phyloP scores from a whole-genome alignment of 2,329 filamentous ascomycete species.

The Mollisiaceae sp. region DNA sequence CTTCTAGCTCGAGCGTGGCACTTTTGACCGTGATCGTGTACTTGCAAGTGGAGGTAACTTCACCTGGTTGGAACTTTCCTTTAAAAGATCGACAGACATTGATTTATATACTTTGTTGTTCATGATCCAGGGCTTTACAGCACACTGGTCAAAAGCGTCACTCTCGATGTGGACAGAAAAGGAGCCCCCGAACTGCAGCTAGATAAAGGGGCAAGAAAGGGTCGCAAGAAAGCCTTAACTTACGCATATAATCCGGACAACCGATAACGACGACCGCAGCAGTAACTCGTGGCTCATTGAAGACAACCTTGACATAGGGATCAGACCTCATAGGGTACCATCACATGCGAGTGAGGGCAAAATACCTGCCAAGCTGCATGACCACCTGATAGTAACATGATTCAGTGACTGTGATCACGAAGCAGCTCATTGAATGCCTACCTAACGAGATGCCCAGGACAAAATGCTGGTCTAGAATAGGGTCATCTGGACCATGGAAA shows the following conservation, averaged over 20 bases:
- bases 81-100: too few species aligned
- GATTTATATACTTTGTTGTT: too few species aligned
- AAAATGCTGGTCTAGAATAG: slow-evolving; percentile 65
- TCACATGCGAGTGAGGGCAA: neutral
- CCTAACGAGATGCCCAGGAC: slow-evolving; percentile 85
- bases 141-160: too few species aligned
- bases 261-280: slow-evolving; percentile 83
- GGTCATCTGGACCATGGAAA: slow-evolving; percentile 55
- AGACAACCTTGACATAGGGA: slow-evolving; percentile 49
- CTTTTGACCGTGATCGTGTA: too few species aligned
- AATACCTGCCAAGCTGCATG: slow-evolving; percentile 82
- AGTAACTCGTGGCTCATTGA: slow-evolving; percentile 79
- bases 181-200: too few species aligned
- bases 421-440: slow-evolving; percentile 87
- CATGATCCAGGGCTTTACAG: too few species aligned
- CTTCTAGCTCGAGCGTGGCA: too few species aligned
- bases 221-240: slow-evolving; percentile 36
- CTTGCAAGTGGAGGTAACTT: too few species aligned
- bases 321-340: neutral
- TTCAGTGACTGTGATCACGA: neutral
- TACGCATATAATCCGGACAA: slow-evolving; percentile 83
- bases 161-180: too few species aligned
- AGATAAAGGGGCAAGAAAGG: neutral
- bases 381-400: slow-evolving; percentile 50
- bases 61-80: too few species aligned